These are phyloP conservation scores for Leccinum disarticulatum DNA, from an alignment of 768 basidiomycete genomes.

Conservation along the genomic window DNA sequence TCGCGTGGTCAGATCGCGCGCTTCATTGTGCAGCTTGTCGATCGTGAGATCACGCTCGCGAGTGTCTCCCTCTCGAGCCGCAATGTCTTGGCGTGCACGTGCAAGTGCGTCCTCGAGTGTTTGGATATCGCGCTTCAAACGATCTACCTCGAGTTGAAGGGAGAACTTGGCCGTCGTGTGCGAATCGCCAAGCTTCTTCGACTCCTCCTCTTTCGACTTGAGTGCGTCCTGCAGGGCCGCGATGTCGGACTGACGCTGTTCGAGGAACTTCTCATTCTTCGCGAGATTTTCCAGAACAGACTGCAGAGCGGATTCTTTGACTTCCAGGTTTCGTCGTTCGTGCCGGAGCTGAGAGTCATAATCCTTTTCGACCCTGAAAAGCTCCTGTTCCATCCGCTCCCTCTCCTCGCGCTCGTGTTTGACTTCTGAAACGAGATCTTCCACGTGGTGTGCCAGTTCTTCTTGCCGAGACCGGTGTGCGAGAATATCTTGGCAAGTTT, in stretches of 20 bases:
- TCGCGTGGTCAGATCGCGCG: conserved; percentile 75
- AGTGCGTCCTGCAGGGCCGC: conserved; percentile 69
- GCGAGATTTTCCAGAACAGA: conserved; percentile 63
- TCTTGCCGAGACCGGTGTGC: conserved; percentile 72
- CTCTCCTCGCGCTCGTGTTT: conserved; percentile 58
- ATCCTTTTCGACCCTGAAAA: conserved; percentile 58
- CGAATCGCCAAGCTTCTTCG: conserved; percentile 78
- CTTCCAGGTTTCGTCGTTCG: conserved; percentile 64
- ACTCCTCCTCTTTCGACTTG: conserved; percentile 70
- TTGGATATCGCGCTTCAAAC: conserved; percentile 80
- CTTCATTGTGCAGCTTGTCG: conserved; percentile 76
- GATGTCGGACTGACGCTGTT: conserved; percentile 75
- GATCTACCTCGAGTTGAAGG: conserved; percentile 85
- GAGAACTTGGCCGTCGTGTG: conserved; percentile 83
- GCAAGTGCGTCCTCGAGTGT: conserved; percentile 76
- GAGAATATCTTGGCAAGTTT: conserved; percentile 59
- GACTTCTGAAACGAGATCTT: conserved; percentile 65
- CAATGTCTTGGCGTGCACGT: conserved; percentile 67
- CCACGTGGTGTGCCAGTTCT: conserved; percentile 71
- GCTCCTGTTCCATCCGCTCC: conserved; percentile 52
- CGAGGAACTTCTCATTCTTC: conserved; percentile 60
- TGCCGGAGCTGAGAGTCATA: conserved; percentile 60
- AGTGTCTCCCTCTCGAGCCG: conserved; percentile 59
- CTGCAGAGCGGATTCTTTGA: conserved; percentile 67
- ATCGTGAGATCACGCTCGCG: conserved; percentile 72